These are phyloP conservation scores for Fonsecaea pedrosoi DNA, from an alignment of 2,329 filamentous ascomycete genomes.

Conservation along the genomic window DNA sequence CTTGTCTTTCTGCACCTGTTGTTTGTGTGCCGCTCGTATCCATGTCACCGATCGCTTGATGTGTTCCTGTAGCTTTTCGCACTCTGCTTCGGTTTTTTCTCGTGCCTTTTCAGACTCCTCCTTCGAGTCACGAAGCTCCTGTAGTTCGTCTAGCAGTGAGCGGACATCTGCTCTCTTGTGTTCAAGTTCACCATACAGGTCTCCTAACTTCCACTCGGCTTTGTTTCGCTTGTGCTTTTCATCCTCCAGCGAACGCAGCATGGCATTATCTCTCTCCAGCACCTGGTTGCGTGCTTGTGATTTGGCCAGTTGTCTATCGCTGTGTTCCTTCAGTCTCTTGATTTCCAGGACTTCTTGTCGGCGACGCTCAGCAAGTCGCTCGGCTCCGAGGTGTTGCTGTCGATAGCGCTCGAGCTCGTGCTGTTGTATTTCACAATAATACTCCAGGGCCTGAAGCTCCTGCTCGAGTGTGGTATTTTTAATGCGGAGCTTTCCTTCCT, in stretches of 20 bases:
- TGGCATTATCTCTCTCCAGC: constrained; percentile 3
- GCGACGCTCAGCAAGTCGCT: background rate
- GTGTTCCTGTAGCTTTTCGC: background rate
- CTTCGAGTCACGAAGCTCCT: constrained; percentile 5
- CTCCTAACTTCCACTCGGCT: constrained; percentile 7
- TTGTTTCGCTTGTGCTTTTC: constrained; percentile 2
- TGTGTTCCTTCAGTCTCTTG: constrained; percentile 1
- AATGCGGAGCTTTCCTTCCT: constrained; percentile 16
- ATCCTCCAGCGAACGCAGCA: background rate
- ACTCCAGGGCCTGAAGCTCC: background rate
- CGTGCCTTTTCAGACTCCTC: background rate
- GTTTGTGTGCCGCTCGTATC: constrained; percentile 14
- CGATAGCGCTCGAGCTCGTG: background rate
- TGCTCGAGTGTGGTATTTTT: constrained; percentile 1
- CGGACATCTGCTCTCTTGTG: background rate
- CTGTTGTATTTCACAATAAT: background rate
- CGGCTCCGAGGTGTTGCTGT: background rate
- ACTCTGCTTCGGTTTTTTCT: constrained; percentile 7
- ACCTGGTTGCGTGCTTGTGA: background rate
- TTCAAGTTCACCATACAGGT: constrained; percentile 6
- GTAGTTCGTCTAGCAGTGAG: background rate
- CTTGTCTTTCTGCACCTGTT: constrained; percentile 18
- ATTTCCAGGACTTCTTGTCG: constrained; percentile 7
- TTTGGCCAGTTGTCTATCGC: constrained; percentile 1
- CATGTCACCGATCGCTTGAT: constrained; percentile 6